A percentile compares a stretch with the other conserved stretches of the same genome.
phyloP scores from a whole-genome alignment of 2,329 filamentous ascomycete species.

The Alternaria brassicae region DNA sequence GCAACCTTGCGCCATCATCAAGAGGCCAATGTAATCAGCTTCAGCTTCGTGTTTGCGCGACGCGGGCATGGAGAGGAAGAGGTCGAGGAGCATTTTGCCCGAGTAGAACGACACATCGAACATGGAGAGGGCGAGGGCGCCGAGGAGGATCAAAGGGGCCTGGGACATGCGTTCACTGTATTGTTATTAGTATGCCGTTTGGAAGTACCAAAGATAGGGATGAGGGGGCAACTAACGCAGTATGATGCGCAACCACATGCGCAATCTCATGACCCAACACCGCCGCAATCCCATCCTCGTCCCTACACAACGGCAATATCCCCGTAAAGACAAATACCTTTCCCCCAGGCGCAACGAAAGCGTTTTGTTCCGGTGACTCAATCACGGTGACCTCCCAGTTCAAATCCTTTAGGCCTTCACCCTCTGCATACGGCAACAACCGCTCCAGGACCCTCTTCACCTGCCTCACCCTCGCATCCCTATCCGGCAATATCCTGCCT shows the following conservation, averaged over 20 bases:
- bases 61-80: slow-evolving; percentile 73
- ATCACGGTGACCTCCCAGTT: slow-evolving; percentile 78
- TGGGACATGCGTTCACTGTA: slow-evolving; percentile 64
- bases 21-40: slow-evolving; percentile 79
- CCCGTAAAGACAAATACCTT: slow-evolving; percentile 83
- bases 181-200: slow-evolving; percentile 1
- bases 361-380: slow-evolving; percentile 72
- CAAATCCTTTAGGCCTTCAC: slow-evolving; percentile 50
- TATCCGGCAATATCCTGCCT: slow-evolving; percentile 63
- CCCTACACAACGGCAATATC: slow-evolving; percentile 70
- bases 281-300: slow-evolving; percentile 74
- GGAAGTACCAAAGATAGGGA: not conserved
- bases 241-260: slow-evolving; percentile 63
- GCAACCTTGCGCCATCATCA: slow-evolving; percentile 84
- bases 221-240: slow-evolving; percentile 34
- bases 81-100: slow-evolving; percentile 59
- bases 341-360: slow-evolving; percentile 78
- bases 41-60: slow-evolving; percentile 75
- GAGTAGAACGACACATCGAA: slow-evolving; percentile 53
- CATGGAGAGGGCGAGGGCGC: slow-evolving; percentile 47
- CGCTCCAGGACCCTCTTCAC: slow-evolving; percentile 71
- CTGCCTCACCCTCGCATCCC: slow-evolving; percentile 63
- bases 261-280: slow-evolving; percentile 83
- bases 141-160: slow-evolving; percentile 48
- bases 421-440: slow-evolving; percentile 71